Evolutionary conservation across 2,329 filamentous ascomycete genomes (phyloP), one percentile per base, ranked within the genome.

Genomic region (Phoma sp.): DNA sequence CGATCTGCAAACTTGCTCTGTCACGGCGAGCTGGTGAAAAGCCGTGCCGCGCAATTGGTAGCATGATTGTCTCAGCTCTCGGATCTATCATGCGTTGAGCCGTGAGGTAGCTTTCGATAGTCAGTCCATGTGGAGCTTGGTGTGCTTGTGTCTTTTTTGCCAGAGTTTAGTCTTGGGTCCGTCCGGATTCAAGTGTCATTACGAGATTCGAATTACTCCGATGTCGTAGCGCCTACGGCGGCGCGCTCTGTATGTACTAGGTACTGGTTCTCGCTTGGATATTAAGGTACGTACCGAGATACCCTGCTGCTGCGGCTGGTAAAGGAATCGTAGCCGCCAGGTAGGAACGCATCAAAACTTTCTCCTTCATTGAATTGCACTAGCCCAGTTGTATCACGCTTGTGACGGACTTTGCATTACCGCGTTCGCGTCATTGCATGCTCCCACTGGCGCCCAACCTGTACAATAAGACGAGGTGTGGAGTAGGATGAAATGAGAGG

Each of bases 301-400:
- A 39, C 52, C 52, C 29, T 56, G 52, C 37, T 50, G 41, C 27
- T 47, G 47, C 43, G 43, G 52, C 52, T 56, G 47, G 52, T 22
- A 51, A 44, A 42, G 39, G 29, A 46, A 50, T 33, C 29, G 49
- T 46, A 46, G 24, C 44, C 49, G 45, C 48, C 32, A 48, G 39
- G 30, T 48, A 42, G 40, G 41, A 35, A 37, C 36, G 36, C 36
- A 33, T 37, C 30, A 37, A 46, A 36, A 18, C 32, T 46, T 38
- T 49, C 41, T 41, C 41, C 10, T 46, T 46, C 22, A n/a, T 22
- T 29, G 41, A 10, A 6, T 27, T 22, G 25, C 32, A 29, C 37
- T 30, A 25, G 49, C 11, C 47, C 61, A 64, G 63, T 61, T 62
- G 63, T 60, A 57, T 60, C 37, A 41, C 44, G 53, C 55, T 29